These are phyloP conservation scores for Beauveria scarabaeidicola DNA, from an alignment of 2,329 filamentous ascomycete genomes.

Conservation along the genomic window DNA sequence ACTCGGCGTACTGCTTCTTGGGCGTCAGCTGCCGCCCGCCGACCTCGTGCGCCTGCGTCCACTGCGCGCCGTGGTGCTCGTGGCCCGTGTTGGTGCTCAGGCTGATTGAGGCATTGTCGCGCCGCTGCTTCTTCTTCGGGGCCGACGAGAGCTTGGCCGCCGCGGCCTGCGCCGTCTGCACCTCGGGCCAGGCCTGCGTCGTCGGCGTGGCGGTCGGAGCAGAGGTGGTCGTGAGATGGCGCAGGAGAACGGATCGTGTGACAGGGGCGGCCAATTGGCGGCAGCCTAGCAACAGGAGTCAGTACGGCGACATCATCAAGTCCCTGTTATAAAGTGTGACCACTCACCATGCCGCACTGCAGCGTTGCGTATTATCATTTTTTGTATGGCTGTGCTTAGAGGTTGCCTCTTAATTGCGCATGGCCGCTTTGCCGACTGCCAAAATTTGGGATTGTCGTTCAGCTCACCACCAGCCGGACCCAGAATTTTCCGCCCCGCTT, in stretches of 20 bases:
- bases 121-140: conserved; percentile 25
- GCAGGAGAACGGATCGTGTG: conserved; percentile 24
- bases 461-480: conserved; percentile 2
- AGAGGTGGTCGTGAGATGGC: conserved; percentile 25
- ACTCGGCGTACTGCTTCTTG: conserved; percentile 31
- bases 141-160: conserved; percentile 18
- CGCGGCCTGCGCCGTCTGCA: conserved; percentile 13
- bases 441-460: conserved; percentile 10
- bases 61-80: conserved; percentile 11
- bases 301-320: conserved; percentile 6
- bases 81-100: conserved; percentile 22
- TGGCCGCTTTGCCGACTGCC: not conserved
- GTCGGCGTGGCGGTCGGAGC: conserved; percentile 12
- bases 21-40: conserved; percentile 29
- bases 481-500: conserved; percentile 13
- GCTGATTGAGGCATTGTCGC: conserved; percentile 25
- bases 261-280: conserved; percentile 40
- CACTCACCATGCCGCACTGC: conserved; percentile 45
- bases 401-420: not conserved
- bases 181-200: conserved; percentile 16
- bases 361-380: conserved; percentile 50
- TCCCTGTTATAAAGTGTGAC: not conserved
- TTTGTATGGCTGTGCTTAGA: conserved; percentile 15
- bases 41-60: conserved; percentile 25
- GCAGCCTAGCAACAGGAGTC: conserved; percentile 34